phyloP scores from a whole-genome alignment of 176 grass and related monocot species.

The Juncus inflexus region DNA sequence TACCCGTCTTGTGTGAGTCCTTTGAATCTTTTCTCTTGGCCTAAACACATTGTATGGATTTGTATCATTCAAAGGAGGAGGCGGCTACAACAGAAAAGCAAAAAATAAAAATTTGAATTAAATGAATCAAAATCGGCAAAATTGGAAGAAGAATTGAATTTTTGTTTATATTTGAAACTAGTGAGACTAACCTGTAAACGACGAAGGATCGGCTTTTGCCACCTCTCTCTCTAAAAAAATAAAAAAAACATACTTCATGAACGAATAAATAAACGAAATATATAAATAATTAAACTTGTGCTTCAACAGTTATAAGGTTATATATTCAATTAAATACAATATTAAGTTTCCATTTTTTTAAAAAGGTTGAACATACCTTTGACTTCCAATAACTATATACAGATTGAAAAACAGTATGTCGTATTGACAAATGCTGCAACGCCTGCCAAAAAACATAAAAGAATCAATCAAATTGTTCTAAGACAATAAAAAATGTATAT shows the following conservation, averaged over 20 bases:
- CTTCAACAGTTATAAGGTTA: no score
- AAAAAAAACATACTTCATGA: slow-evolving; percentile 28
- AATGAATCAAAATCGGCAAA: slow-evolving; percentile 19
- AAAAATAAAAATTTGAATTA: slow-evolving; percentile 28
- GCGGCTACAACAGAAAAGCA: slow-evolving; percentile 53
- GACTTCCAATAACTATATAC: slow-evolving; percentile 96
- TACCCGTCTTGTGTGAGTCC: slow-evolving; percentile 97
- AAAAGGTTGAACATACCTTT: slow-evolving; percentile 54
- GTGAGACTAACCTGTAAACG: slow-evolving; percentile 69
- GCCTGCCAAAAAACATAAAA: slow-evolving; percentile 49
- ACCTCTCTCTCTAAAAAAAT: slow-evolving; percentile 69
- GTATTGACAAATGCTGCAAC: slow-evolving; percentile 67
- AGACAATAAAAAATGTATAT: slow-evolving; percentile 3
- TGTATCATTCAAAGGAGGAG: slow-evolving; percentile 90
- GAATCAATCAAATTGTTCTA: slow-evolving; percentile 14
- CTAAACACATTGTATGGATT: slow-evolving; percentile 99
- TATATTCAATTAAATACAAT: not conserved
- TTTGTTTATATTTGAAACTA: slow-evolving; percentile 18
- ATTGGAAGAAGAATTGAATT: slow-evolving; percentile 9
- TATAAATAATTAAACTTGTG: slow-evolving; percentile 1
- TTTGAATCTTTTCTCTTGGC: slow-evolving; percentile 90
- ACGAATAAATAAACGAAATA: not conserved
- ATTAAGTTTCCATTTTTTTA: slow-evolving; percentile 4
- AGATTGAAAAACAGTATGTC: slow-evolving; percentile 59
- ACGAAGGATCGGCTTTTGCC: slow-evolving; percentile 97